Base-by-base conservation (phyloP, 768 basidiomycete species). In the Trichaptum fuscoviolaceum region DNA sequence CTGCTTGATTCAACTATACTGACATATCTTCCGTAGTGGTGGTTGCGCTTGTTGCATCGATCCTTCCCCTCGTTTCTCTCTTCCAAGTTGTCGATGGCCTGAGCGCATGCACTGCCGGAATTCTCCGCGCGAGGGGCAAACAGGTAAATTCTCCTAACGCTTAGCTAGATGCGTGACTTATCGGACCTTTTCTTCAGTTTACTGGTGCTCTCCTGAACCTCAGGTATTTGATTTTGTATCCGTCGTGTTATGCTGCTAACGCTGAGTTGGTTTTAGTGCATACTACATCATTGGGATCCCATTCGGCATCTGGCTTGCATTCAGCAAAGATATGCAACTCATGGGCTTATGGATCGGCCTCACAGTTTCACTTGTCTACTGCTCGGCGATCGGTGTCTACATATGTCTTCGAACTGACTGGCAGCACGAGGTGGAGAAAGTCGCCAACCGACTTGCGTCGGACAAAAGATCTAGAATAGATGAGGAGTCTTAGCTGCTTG, bases 51-150 rank as follows among this genome's bases (percentile, higher is more conserved):
- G 89, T 93, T 15, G 87, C 92, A 0, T 76, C 80, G 1, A 88
- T 95, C 65, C 73, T 95, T 17, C 92, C 92, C 0, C 79, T 92
- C 8, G 87, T 96, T 5, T 86, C 89, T 8, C 78, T 91, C 27
- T 91, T 89, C 81, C 91, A 97, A 75, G 86, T 96, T 3, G 90
- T 95, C 66, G 96, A 99, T 71, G 93, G 89, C 0, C 80, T 87
- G 12, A 74, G 83, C 1, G 87, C 84, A 0, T 84, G 95, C 6
- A 82, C 86, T 0, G 84, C 82, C 7, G 95, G 95, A 2, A 85
- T 97, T 67, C 81, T 99, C 64, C 84, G 96, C 58, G 90, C 95
- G 0, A 79, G 87, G 52, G 95, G 95, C 24, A 91, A 89, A 75
- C 91, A 91, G 77, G 87, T 80, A 61, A 34, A 24, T 12, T 5